Conservation (phyloP, 352 stramenopile species). For the Globisporangium viniferum region DNA sequence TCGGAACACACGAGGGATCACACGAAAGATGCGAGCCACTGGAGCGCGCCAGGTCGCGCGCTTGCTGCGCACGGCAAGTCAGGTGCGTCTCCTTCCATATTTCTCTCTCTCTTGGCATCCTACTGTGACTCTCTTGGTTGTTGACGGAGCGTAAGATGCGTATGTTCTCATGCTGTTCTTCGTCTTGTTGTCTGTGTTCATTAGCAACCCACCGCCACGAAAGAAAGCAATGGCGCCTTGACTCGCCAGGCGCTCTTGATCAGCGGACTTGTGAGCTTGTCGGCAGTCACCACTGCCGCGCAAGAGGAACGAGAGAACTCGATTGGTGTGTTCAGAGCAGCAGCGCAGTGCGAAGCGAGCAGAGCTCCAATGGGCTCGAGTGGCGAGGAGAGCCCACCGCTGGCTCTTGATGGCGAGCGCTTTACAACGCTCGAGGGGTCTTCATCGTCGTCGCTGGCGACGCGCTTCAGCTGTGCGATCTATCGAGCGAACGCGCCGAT, state of each 20-base stretch:
- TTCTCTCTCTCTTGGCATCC: too few relatives aligned
- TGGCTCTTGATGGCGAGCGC: conserved; percentile 40
- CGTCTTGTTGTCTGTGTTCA: neutral
- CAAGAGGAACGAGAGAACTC: neutral
- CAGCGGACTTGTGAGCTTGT: neutral
- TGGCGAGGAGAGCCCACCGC: neutral
- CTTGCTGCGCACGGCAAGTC: neutral
- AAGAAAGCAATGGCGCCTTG: neutral
- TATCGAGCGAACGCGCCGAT: conserved; percentile 72
- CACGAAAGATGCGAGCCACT: neutral
- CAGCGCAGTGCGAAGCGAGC: neutral
- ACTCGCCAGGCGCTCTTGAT: neutral
- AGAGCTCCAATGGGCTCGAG: neutral
- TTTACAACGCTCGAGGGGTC: conserved; percentile 37
- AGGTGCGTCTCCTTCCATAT: neutral
- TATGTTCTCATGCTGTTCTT: neutral
- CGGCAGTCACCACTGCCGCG: neutral
- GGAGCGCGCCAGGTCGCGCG: neutral
- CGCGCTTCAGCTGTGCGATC: conserved; percentile 40
- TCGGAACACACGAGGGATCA: neutral
- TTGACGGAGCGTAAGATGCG: neutral
- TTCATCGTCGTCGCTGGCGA: conserved; percentile 13
- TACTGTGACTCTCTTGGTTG: neutral
- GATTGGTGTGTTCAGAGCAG: neutral
- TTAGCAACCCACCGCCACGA: neutral